Conservation (phyloP, 345 rosid species). For the Raphanus raphanistrum region DNA sequence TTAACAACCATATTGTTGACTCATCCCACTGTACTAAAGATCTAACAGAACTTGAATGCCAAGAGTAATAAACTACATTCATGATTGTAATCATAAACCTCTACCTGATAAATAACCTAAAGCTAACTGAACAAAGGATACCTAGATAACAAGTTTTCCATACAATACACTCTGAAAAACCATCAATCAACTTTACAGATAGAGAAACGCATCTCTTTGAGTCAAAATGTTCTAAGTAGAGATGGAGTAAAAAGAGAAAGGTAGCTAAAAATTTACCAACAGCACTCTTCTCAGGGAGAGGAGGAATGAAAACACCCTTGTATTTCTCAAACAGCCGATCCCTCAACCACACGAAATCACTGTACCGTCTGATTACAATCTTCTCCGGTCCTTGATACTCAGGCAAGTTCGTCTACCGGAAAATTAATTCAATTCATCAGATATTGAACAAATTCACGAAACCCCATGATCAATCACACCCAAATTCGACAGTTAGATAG, state of each 20-base stretch:
- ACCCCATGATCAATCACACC: background rate
- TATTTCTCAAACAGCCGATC: slow-evolving; percentile 89
- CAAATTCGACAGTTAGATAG: background rate
- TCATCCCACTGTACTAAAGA: background rate
- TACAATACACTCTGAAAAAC: background rate
- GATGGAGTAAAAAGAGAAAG: background rate
- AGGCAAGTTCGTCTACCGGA: slow-evolving; percentile 71
- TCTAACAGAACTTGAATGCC: background rate
- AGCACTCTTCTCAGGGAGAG: slow-evolving; percentile 97
- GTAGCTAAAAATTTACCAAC: slow-evolving; percentile 58
- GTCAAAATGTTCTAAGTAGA: background rate
- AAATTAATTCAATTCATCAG: slow-evolving; percentile 16
- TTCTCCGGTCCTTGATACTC: slow-evolving; percentile 93
- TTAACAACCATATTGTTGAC: background rate
- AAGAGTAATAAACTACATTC: background rate
- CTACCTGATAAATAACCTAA: background rate
- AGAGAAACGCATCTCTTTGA: background rate
- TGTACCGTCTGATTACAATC: slow-evolving; percentile 94
- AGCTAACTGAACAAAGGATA: background rate
- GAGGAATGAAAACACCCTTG: slow-evolving; percentile 92
- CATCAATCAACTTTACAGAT: slow-evolving; percentile 1
- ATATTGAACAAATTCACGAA: slow-evolving; percentile 2
- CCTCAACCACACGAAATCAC: slow-evolving; percentile 90
- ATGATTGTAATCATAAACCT: background rate
- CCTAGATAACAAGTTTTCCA: background rate